These are phyloP conservation scores for Saururus chinensis DNA, from an alignment of 164 flowering plant species.

Conservation along the genomic window DNA sequence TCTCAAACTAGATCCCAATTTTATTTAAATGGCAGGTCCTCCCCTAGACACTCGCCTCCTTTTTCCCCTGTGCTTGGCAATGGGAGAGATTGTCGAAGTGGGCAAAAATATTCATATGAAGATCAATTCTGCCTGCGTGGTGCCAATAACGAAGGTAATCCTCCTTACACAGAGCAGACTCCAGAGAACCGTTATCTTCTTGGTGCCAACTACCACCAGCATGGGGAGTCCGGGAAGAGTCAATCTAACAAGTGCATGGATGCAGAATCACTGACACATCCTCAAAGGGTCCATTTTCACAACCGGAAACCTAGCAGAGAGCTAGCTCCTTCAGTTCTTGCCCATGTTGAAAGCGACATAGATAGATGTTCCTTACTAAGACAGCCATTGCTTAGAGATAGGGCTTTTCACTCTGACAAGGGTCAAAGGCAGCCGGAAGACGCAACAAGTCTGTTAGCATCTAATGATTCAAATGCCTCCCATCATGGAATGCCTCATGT, in stretches of 20 bases:
- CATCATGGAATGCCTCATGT: slow-evolving; percentile 38
- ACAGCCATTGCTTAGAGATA: slow-evolving; percentile 21
- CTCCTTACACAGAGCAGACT: slow-evolving; percentile 10
- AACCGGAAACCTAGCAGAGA: slow-evolving; percentile 20
- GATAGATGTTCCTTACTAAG: slow-evolving; percentile 12
- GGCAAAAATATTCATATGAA: slow-evolving; percentile 15
- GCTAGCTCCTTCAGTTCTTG: slow-evolving; percentile 13
- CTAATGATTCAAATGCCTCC: slow-evolving; percentile 18
- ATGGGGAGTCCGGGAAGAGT: slow-evolving; percentile 14
- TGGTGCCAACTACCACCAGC: slow-evolving; percentile 11
- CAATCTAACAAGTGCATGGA: slow-evolving; percentile 17
- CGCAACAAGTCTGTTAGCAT: slow-evolving; percentile 9
- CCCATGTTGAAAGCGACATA: slow-evolving; percentile 20
- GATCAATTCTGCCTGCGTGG: slow-evolving; percentile 14
- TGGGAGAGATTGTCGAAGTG: slow-evolving; percentile 9
- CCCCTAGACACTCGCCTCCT: slow-evolving; percentile 33
- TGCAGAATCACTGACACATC: slow-evolving; percentile 8
- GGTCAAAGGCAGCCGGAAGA: slow-evolving; percentile 20
- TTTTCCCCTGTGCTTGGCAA: slow-evolving; percentile 25
- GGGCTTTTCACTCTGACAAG: slow-evolving; percentile 32
- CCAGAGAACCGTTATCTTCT: slow-evolving; percentile 12
- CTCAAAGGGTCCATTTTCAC: slow-evolving; percentile 17
- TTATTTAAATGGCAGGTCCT: slow-evolving; percentile 7
- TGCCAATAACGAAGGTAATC: slow-evolving; percentile 16
- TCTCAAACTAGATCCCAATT: slow-evolving; percentile 4